phyloP scores from a whole-genome alignment of 805 yeast genomes.

The Suhomyces sp. region DNA sequence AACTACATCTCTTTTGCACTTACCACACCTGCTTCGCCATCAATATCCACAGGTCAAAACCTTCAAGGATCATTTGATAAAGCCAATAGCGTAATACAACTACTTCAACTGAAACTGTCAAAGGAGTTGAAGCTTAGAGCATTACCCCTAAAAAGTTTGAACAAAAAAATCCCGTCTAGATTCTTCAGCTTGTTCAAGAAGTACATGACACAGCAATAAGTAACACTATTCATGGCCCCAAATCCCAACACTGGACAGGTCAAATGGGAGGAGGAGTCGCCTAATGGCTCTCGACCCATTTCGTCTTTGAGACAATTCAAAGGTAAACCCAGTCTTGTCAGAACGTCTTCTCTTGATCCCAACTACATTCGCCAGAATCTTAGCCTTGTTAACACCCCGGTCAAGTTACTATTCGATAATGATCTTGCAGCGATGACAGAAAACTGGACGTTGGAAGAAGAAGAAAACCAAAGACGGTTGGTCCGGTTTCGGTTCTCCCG shows the following conservation, averaged over 20 bases:
- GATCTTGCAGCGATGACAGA: conserved; percentile 37
- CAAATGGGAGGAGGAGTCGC: no score
- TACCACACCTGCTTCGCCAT: no score
- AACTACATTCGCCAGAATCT: conserved; percentile 18
- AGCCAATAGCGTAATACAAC: no score
- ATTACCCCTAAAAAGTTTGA: no score
- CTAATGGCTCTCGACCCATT: background rate
- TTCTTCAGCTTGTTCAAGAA: background rate
- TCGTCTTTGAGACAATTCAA: background rate
- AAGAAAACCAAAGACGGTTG: conserved; percentile 43
- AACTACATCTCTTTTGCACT: no score
- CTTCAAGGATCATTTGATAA: no score
- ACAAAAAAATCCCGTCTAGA: no score
- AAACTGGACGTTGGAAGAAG: conserved; percentile 50
- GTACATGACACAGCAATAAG: background rate
- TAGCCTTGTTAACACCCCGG: conserved; percentile 24
- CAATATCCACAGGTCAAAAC: no score
- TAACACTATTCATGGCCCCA: no score
- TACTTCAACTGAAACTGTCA: no score
- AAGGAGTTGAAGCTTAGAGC: no score
- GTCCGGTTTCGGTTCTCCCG: conserved; percentile 46
- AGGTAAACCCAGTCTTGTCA: conserved; percentile 11
- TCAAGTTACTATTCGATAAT: conserved; percentile 27
- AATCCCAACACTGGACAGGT: no score
- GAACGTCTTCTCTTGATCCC: conserved; percentile 26